Conservation (phyloP, 495 filamentous ascomycete genomes). For the Trichoderma gamsii region DNA sequence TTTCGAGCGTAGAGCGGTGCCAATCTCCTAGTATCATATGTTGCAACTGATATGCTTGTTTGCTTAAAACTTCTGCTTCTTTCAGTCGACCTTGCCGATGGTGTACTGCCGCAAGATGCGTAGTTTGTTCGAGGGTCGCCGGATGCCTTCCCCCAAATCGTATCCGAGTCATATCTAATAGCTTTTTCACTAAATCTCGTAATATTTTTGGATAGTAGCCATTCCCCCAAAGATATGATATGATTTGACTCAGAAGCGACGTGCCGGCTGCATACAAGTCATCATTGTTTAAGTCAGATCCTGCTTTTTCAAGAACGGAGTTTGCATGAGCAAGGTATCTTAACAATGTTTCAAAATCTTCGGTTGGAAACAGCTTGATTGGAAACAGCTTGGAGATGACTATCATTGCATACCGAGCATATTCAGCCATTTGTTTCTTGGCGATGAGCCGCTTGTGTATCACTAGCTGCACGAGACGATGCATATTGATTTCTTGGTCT, state of each 20-base stretch:
- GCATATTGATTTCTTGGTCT: constrained; percentile 28
- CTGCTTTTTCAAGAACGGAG: constrained; percentile 22
- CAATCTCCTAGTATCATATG: too few species aligned
- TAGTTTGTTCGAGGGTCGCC: too few species aligned
- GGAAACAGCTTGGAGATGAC: constrained; percentile 19
- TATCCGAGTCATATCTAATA: constrained; percentile 3
- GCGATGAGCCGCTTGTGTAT: constrained; percentile 39
- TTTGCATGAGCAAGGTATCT: constrained; percentile 35
- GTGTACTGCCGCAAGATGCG: too few species aligned
- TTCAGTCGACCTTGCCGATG: too few species aligned
- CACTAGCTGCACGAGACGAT: constrained; percentile 42
- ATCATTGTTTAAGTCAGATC: constrained; percentile 17
- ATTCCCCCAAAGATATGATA: background rate
- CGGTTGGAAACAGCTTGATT: constrained; percentile 27
- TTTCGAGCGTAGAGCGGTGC: too few species aligned
- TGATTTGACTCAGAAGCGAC: constrained; percentile 10
- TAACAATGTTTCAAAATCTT: constrained; percentile 32
- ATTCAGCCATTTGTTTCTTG: constrained; percentile 25
- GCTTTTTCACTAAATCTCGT: constrained; percentile 10
- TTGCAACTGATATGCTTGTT: too few species aligned
- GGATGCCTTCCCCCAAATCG: constrained; percentile 21
- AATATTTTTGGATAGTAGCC: constrained; percentile 16
- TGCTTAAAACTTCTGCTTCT: too few species aligned
- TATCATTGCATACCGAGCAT: constrained; percentile 29
- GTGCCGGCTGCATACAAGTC: constrained; percentile 15